Conservation (phyloP, 2,329 filamentous ascomycete genomes). For the Fusarium tuaranense region DNA sequence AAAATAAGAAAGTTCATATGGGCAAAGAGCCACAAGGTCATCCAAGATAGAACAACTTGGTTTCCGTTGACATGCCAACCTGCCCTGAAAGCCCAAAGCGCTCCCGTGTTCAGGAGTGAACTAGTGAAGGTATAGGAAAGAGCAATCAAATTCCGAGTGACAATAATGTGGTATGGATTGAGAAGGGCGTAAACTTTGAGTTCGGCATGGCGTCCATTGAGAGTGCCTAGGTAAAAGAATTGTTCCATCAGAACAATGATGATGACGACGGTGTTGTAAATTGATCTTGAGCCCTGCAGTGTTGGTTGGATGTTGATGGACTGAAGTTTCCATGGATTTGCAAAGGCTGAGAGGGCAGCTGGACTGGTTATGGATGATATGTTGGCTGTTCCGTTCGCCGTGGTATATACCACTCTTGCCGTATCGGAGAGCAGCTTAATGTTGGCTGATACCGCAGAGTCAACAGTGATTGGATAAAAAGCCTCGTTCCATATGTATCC, state of each 20-base stretch:
- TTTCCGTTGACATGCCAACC: neutral
- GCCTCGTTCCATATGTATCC: conserved; percentile 39
- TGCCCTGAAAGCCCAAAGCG: neutral
- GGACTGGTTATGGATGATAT: neutral
- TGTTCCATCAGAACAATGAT: neutral
- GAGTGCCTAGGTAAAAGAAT: neutral
- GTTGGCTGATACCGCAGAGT: conserved; percentile 25
- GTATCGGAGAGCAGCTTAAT: conserved; percentile 20
- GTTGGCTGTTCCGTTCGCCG: conserved; percentile 21
- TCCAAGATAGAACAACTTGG: neutral
- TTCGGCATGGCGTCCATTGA: neutral
- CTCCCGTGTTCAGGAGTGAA: neutral
- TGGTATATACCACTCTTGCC: conserved; percentile 26
- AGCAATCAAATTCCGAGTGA: neutral
- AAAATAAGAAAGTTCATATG: neutral
- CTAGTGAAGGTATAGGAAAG: neutral
- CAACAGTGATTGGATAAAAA: conserved; percentile 25
- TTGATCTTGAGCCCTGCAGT: neutral
- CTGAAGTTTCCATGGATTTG: neutral
- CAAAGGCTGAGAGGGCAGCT: neutral
- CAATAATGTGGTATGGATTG: neutral
- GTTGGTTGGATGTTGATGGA: neutral
- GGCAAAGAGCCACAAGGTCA: neutral
- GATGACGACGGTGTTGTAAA: neutral
- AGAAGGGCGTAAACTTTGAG: neutral